Conservation (phyloP, 257 asterid species). For the Paulownia fortunei region DNA sequence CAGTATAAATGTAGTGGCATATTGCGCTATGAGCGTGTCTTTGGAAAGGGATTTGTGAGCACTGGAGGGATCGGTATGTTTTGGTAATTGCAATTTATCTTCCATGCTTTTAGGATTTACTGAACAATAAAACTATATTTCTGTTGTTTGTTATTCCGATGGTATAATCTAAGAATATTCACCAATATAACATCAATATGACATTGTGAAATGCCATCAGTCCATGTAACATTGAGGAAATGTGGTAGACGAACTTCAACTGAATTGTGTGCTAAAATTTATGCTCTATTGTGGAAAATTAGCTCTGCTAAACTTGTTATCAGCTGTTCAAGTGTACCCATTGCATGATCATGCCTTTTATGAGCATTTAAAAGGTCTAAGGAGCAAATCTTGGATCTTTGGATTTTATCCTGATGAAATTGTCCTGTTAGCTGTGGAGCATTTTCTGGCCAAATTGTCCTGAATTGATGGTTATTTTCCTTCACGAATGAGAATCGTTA, state of each 20-base stretch:
- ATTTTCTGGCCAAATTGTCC: not conserved
- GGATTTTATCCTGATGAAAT: not conserved
- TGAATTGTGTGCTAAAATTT: too few relatives aligned
- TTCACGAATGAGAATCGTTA: not conserved
- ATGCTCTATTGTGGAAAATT: too few relatives aligned
- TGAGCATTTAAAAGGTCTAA: not conserved
- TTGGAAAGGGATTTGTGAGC: slow-evolving; percentile 95
- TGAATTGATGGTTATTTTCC: not conserved
- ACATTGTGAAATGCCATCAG: not conserved
- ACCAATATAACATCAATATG: not conserved
- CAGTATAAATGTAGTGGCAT: slow-evolving; percentile 91
- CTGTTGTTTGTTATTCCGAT: not conserved
- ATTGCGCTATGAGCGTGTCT: slow-evolving; percentile 90
- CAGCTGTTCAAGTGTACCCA: not conserved
- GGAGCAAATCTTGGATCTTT: not conserved
- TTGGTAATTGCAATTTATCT: not conserved
- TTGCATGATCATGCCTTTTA: not conserved
- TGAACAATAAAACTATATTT: not conserved
- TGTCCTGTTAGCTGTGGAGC: not conserved
- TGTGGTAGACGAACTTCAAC: too few relatives aligned
- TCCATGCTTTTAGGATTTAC: not conserved
- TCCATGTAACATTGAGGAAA: not conserved
- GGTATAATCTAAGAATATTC: not conserved
- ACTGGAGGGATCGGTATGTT: slow-evolving; percentile 93
- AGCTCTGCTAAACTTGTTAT: too few relatives aligned